Conservation (phyloP, 768 basidiomycete genomes). For the Coprinellus aureogranulatus region DNA sequence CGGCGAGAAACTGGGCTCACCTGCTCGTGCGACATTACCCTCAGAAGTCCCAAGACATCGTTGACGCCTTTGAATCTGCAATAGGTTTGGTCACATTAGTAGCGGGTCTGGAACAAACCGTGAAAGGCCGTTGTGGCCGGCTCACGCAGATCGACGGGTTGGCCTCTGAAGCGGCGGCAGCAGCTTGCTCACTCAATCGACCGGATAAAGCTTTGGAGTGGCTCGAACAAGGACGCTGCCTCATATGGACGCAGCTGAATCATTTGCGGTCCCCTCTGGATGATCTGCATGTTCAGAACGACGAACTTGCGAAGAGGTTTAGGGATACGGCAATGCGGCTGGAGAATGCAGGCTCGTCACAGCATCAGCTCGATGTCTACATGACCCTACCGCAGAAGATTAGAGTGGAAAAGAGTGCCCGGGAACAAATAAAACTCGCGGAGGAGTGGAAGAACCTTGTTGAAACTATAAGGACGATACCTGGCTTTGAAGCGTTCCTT, state of each 20-base stretch:
- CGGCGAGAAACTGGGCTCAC: too few species aligned
- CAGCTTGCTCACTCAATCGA: constrained; percentile 19
- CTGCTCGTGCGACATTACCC: too few species aligned
- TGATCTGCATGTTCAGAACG: constrained; percentile 10
- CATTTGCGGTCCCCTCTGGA: constrained; percentile 22
- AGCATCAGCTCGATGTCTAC: background rate
- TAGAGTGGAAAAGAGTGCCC: constrained; percentile 14
- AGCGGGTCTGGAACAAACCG: too few species aligned
- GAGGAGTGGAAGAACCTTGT: constrained; percentile 17
- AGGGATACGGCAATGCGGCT: constrained; percentile 11
- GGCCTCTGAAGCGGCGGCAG: constrained; percentile 13
- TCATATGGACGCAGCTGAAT: constrained; percentile 27
- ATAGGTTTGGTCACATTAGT: too few species aligned
- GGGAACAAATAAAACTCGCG: constrained; percentile 14
- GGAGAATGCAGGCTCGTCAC: constrained; percentile 6
- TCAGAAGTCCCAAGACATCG: too few species aligned
- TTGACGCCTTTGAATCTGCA: too few species aligned
- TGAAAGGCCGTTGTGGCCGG: background rate
- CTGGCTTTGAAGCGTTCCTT: constrained; percentile 21
- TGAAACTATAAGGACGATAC: constrained; percentile 4
- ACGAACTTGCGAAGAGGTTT: constrained; percentile 11
- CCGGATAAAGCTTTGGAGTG: constrained; percentile 27
- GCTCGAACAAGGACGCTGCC: constrained; percentile 21
- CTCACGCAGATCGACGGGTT: background rate
- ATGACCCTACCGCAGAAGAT: constrained; percentile 5